Evolutionary conservation across 352 stramenopile species (phyloP), one percentile per base, ranked within the genome.

Genomic region (Pythium phragmiticola): DNA sequence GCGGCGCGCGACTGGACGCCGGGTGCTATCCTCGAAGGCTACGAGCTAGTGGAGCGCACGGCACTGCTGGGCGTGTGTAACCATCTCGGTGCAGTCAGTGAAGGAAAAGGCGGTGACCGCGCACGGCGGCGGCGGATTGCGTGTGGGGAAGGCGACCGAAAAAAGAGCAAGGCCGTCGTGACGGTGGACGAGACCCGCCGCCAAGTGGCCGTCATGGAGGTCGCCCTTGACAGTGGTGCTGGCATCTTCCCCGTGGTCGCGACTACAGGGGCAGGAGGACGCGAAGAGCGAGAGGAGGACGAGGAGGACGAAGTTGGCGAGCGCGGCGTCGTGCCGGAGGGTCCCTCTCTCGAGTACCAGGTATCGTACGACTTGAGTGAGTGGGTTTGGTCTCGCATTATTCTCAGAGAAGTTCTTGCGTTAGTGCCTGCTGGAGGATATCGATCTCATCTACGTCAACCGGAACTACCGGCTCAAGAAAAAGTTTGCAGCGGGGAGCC

Each of bases 401-500:
- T 4, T 42, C 37, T 42, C 14, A 42, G 1, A 42, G 9, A 4
- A 2, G 11, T 12, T 57, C 33, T 34, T 57, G 11, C 14, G 37
- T 16, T 42, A 42, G 37, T 42, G 37, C 7, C 39, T 78, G 33
- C 67, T 75, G 41, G 74, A 83, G 30, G 76, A 87, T n/a, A 73
- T 74, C 2, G 72, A 82, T 39, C 60, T 78, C 26, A 78, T 94
- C 46, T 92, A 86, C 60, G 74, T 93, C 58, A 92, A 90, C 59
- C 69, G 70, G 6, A 84, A 86, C 57, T 92, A 92, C 67, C 83
- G 81, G 2, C 78, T 94, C 13, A 75, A 79, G 33, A 84, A 81
- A 66, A 87, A 87, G 49, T 96, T 96, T 52, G 87, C 90, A 49
- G 87, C 86, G 2, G 88, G 88, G 0, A 89, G 79, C 49, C 86